phyloP scores from a whole-genome alignment of 805 yeast genomes.

The Metschnikowia koreensis region DNA sequence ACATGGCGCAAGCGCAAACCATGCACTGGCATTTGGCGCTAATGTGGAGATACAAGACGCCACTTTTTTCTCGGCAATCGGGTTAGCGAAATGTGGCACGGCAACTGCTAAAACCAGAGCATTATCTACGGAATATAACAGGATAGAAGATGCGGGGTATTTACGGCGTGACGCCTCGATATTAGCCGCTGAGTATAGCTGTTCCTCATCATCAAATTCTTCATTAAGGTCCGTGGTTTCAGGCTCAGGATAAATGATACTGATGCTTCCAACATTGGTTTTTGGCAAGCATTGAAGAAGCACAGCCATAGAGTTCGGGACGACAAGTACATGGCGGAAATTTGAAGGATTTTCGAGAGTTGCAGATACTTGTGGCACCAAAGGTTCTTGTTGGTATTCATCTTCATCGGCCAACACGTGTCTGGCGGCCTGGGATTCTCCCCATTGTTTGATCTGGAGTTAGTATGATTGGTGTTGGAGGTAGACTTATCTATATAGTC shows the following conservation, averaged over 20 bases:
- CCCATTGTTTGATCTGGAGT: conserved; percentile 45
- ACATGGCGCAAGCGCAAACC: conserved; percentile 40
- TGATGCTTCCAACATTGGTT: conserved; percentile 17
- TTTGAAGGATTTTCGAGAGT: background rate
- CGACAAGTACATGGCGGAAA: conserved; percentile 14
- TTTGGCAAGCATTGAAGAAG: conserved; percentile 17
- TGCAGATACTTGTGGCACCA: conserved; percentile 12
- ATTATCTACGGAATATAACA: conserved; percentile 10
- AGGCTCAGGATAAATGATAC: conserved; percentile 15
- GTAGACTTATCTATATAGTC: too few relatives aligned
- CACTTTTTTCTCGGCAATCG: conserved; percentile 31
- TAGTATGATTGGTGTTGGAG: background rate
- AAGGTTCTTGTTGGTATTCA: conserved; percentile 21
- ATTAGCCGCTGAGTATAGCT: conserved; percentile 40
- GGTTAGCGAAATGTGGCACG: conserved; percentile 38
- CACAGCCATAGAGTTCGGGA: conserved; percentile 19
- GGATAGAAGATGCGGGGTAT: conserved; percentile 24
- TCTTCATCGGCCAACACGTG: conserved; percentile 48
- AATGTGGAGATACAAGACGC: conserved; percentile 23
- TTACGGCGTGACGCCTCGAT: conserved; percentile 21
- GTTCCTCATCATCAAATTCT: conserved; percentile 51
- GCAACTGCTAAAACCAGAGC: conserved; percentile 18
- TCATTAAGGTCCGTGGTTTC: conserved; percentile 22
- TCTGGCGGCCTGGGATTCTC: conserved; percentile 48
- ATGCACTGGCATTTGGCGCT: conserved; percentile 13